Base-by-base conservation (phyloP, 768 basidiomycete genomes). In the Lactarius vividus region DNA sequence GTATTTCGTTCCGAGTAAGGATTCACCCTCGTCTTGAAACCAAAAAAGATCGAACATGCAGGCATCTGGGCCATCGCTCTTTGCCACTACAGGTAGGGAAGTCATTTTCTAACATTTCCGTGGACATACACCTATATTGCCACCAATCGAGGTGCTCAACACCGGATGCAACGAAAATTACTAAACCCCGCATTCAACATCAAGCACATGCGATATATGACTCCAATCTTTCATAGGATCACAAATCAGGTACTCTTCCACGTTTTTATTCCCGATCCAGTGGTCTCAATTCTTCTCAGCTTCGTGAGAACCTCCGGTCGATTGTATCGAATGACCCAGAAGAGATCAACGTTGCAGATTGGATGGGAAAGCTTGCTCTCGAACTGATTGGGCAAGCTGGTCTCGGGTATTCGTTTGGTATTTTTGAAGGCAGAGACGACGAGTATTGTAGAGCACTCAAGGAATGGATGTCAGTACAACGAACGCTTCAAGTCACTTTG, bases 301-400 rank as follows among this genome's bases (percentile, higher is more conserved):
- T 42, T 20, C 20, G 42, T 42, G 42, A 42, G 8, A 20, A 20
- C 6, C 42, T 42, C 42, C 9, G 1, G 6, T 20, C 20, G 20
- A 42, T 42, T 42, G 42, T 42, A 7, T 16, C 31, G 26, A 39
- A n/a, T 61, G 61, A 5, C 42, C 40, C 56, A 55, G 16, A 55
- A 35, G 67, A 71, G 44, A 59, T 72, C 40, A 59, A 73, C 35
- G 18, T 73, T 8, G 33, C 68, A 2, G 42, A 55, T 15, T 73
- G 68, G 68, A 66, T 70, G 64, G 57, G 57, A 28, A 61, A 69
- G 9, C 16, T 59, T 28, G 66, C 71, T 9, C 61, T 73, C 15
- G 72, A 73, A 49, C 64, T 71, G 11, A 67, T 73, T n/a, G 67
- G 70, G 8, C 70, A 72, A 66, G 71, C 67, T 3, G 70, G 72